Base-by-base conservation (phyloP, 495 filamentous ascomycete species). In the Trichoderma parareesei region DNA sequence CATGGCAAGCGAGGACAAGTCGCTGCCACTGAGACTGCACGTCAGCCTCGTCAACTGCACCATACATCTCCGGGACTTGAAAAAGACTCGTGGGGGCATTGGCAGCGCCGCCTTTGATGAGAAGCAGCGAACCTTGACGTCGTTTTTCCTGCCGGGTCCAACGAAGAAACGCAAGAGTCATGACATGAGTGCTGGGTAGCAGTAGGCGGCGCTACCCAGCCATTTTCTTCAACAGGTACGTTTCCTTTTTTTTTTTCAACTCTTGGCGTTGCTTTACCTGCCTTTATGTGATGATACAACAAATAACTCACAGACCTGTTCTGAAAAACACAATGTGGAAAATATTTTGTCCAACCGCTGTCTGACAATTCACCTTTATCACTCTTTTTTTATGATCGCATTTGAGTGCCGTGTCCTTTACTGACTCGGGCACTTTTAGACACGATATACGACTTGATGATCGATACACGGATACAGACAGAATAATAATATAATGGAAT, bases 221-320 rank as follows among this genome's bases (percentile, higher is more conserved):
- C 27, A 57, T 57, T 57, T 27, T 33, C 11, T 35, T 37, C 4
- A 43, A 20, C 20, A 67, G 66, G 74, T 79, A 77, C 59, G 75
- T 75, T 68, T n/a, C 41, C 64, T 44, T 60, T 69, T 69, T 66
- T 65, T 68, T 64, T 16, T 35, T 67, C 60, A 3, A 6, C 46
- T 49, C 62, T 62, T n/a, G 48, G 33, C 37, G 38, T 4, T 20
- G 49, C 59, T 10, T 20, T 2, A 13, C 49, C 2, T 44, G 10
- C 14, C 57, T 61, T 76, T 74, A 73, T 69, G 84, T 86, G 85
- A 88, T 88, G 85, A 88, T 72, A 81, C 53, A 74, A 75, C 69
- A 77, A 76, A 83, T 81, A 81, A 81, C 84, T 84, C 86, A 88
- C 86, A 90, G 88, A 90, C 88, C 88, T 90, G 88, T 87, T 87